Evolutionary conservation across 129 eudicot species (phyloP), one percentile per base, ranked within the genome.

Genomic region (Flaveria robusta): DNA sequence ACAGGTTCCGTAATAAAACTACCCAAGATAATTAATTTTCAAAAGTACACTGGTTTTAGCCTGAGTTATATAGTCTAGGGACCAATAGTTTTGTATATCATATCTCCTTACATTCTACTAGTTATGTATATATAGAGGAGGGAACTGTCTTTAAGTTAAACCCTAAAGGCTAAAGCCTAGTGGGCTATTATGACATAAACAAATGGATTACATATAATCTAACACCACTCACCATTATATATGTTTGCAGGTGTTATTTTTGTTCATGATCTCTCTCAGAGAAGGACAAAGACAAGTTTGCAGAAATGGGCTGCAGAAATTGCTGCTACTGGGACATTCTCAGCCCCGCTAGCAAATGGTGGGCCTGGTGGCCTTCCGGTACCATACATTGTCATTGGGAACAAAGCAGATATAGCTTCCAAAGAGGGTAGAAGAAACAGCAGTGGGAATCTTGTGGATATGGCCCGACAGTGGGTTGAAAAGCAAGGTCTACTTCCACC

Each of bases 281-380:
- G 55, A 73, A 41, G 77, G 24, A 73, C 77, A 73, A 73, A 73
- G 58, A 39, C 43, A 22, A 73, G 77, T 41, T 56, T 73, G 55
- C 68, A 41, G 68, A 73, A 73, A 73, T 73, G 77, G 77, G 68
- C 56, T 39, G 42, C 68, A 56, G 77, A 73, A 56, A 73, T 73
- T 55, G 68, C 77, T 0, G 68, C 68, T 14, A 73, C 68, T 15
- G 77, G 77, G 24, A 56, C 77, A 41, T 73, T 73, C 55, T 73
- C 77, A 41, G 68, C 77, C 68, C 77, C 77, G 13, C 68, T 73
- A 56, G 54, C 77, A 58, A 73, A 73, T 56, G 68, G 77, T 16
- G 77, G 77, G 19, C 77, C 77, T 3, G 68, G 77, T 41, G 77
- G 77, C 55, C 77, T 73, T 58, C 77, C 77, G 2, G 77, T 73